Conservation (phyloP, 2,329 filamentous ascomycete species). For the Aspergillus ustus region DNA sequence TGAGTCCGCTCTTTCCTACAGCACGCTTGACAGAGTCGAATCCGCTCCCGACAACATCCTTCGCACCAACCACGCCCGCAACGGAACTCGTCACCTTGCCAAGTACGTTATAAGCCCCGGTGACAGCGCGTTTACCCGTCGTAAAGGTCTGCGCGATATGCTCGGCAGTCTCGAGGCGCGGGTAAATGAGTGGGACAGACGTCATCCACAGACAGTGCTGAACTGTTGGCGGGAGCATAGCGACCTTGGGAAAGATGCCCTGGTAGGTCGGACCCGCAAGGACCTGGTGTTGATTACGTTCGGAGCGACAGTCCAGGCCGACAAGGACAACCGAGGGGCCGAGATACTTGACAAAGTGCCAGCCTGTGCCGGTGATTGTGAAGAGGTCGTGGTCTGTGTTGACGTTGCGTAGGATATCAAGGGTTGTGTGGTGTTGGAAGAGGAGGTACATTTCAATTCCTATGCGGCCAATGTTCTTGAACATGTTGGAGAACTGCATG, state of each 20-base stretch:
- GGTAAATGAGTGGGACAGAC: constrained; percentile 88
- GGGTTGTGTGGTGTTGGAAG: constrained; percentile 96
- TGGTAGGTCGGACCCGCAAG: constrained; percentile 97
- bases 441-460: constrained; percentile 97
- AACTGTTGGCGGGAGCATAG: constrained; percentile 84
- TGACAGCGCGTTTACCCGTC: constrained; percentile 95
- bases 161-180: constrained; percentile 87
- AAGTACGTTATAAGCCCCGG: constrained; percentile 92
- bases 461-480: constrained; percentile 96
- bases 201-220: constrained; percentile 98
- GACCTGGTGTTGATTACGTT: constrained; percentile 86
- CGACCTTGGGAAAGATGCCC: constrained; percentile 94
- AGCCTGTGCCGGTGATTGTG: constrained; percentile 94
- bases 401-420: constrained; percentile 89
- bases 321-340: constrained; percentile 89
- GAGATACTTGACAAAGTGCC: constrained; percentile 98
- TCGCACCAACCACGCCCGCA: constrained; percentile 92
- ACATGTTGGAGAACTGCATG: constrained; percentile 97
- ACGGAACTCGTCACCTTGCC: constrained; percentile 95
- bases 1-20: constrained; percentile 90
- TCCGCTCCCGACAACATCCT: constrained; percentile 87
- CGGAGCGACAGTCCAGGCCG: constrained; percentile 88
- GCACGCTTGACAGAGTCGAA: constrained; percentile 96
- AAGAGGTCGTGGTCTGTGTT: constrained; percentile 89
- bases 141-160: constrained; percentile 88